Evolutionary conservation across 129 eudicot species (phyloP), one percentile per base, ranked within the genome.

Genomic region (Helianthus tuberosus): DNA sequence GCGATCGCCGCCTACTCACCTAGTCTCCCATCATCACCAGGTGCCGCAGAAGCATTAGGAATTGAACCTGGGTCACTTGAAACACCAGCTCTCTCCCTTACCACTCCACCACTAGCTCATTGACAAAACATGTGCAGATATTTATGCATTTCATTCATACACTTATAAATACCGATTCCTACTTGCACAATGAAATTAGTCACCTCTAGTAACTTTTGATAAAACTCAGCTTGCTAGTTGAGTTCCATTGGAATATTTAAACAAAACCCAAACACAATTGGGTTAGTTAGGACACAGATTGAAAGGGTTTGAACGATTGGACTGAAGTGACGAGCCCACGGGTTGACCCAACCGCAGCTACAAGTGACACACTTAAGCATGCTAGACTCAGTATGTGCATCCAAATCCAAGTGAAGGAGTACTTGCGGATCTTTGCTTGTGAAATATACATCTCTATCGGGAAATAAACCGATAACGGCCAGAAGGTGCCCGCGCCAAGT

Each of bases 391-490:
- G 44, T 11, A 81, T 54, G 55, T 92, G 80, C 89, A 92, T 38
- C 85, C 86, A 81, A 46, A 71, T 59, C 96, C 96, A 87, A 2
- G 77, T 79, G 69, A 55, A 72, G 6, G 97, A 92, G 44, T 44
- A 76, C 35, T 43, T 84, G 6, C 52, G 84, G 68, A 93, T 75
- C 61, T 74, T 85, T 12, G 61, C 66, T 29, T 81, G 91, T 39
- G 82, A 62, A n/a, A 93, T 86, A 79, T 89, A 86, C 88, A 93
- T 86, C 78, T 86, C 92, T 5, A 89, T 73, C 0, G 98, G 98
- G 80, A 89, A 92, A 73, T 81, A 89, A 16, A 92, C 91, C 1
- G 98, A 84, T 27, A 93, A 62, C 6, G 98, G 98, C 95, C 94
- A 92, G 51, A 92, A 92, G 0, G 86, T 63, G 5, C 79, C 53